phyloP scores from a whole-genome alignment of 495 filamentous ascomycete genomes.

The Lophiotrema nucula region DNA sequence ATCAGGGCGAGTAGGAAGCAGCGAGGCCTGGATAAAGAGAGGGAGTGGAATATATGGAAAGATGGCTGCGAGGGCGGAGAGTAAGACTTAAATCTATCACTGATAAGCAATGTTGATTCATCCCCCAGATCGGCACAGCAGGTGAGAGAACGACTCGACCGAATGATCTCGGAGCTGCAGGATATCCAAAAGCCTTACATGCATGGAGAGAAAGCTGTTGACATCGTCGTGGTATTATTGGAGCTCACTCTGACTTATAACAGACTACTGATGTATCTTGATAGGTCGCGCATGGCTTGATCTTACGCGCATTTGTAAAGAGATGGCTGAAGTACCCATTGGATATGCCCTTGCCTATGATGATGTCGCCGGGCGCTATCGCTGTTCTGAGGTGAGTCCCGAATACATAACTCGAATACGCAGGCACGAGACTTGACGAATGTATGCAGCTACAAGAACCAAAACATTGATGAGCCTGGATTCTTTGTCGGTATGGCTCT shows the following conservation, averaged over 20 bases:
- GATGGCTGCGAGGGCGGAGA: conserved; percentile 76
- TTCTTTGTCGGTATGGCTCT: conserved; percentile 48
- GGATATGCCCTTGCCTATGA: conserved; percentile 61
- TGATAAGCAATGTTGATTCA: background rate
- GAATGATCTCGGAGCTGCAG: conserved; percentile 71
- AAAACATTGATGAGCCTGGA: conserved; percentile 65
- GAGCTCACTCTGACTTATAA: background rate
- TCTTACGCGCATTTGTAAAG: conserved; percentile 86
- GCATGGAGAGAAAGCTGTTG: conserved; percentile 49
- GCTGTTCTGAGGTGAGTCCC: conserved; percentile 68
- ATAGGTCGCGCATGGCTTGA: conserved; percentile 74
- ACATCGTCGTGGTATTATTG: conserved; percentile 56
- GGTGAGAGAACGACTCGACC: conserved; percentile 67
- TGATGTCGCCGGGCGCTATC: conserved; percentile 81
- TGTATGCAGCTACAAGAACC: conserved; percentile 61
- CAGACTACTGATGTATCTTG: background rate
- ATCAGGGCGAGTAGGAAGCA: conserved; percentile 33
- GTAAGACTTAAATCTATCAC: conserved; percentile 42
- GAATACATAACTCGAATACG: too few species aligned
- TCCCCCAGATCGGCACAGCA: conserved; percentile 57
- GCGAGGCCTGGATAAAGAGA: conserved; percentile 50
- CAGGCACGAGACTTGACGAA: background rate
- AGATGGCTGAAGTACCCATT: conserved; percentile 75
- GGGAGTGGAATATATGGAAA: conserved; percentile 77
- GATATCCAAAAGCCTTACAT: conserved; percentile 54